Base-by-base conservation (phyloP, 495 filamentous ascomycete species). In the Xylaria bambusicola region DNA sequence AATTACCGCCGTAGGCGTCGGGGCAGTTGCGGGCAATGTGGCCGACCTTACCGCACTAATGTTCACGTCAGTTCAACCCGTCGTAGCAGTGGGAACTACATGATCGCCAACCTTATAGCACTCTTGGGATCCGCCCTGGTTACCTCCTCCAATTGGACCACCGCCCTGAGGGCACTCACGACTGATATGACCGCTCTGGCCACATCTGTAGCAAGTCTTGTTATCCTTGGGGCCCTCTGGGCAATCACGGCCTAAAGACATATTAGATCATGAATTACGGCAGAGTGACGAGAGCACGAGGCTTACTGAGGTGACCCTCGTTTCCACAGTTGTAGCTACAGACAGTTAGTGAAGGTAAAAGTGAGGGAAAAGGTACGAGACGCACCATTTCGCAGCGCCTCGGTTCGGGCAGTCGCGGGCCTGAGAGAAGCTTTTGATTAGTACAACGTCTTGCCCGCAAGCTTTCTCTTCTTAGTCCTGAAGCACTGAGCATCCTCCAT, bases 1-100 rank as follows among this genome's bases (percentile, higher is more conserved):
- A 70, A 46, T 75, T 72, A 31, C 73, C 64, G 54, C 74, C 75
- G 44, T 78, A 82, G 61, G 83, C 79, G 75, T 93, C 84, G 65
- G 86, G 77, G 86, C 94, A 98, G 83, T 94, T 96, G 59, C 95
- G 91, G 46, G 94, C 94, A 73, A 98, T 98, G 83, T 98, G 94
- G 56, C 94, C 95, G 57, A 93, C 82, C 80, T 96, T 90, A 50
- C 92, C 93, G 79, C 95, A 98, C 86, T 80, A 47, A 33, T 27
- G 62, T 17, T 36, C 20, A 6, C 2, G 52, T 71, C 48, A 69
- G 57, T 36, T 44, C 10, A 13, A 23, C n/a, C 9, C 8, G 15
- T 36, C 33, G 10, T 3, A 15, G 6, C 21, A 38, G 17, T 12
- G 20, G 9, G 36, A 45, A 44, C 3, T 15, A 15, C 10, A 53